Evolutionary conservation across 345 rosid species (phyloP), one percentile per base, ranked within the genome.

Genomic region (Syzygium aromaticum): DNA sequence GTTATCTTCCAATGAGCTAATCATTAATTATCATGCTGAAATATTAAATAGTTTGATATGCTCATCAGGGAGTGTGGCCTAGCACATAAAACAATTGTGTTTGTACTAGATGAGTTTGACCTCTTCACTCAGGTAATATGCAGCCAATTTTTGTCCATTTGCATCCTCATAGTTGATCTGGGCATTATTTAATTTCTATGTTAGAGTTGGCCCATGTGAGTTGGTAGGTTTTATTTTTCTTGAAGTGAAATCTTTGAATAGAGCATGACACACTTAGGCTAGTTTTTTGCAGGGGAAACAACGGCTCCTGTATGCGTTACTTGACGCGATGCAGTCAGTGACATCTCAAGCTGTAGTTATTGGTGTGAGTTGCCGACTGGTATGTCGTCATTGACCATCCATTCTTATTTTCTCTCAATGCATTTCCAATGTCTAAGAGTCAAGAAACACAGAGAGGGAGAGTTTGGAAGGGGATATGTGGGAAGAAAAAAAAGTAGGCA

Each of bases 291-390:
- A 96, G 99, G 98, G 98, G 85, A 97, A 96, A 89, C 99, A 97
- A 89, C 91, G 97, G 84, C 89, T 97, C 85, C 96, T 95, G 38
- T 96, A 96, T 92, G 94, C 97, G 89, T 90, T 97, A 91, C 90
- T 96, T 88, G 99, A 97, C 89, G 99, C 99, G n/a, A 94, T 96
- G 98, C 99, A 96, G 89, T 92, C 97, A 52, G 95, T 96, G 82
- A 90, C 93, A 86, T 97, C 99, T 86, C 99, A 97, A 92, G 99
- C 98, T 90, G 95, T 96, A 87, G 95, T 95, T 54, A 87, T 97
- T 86, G 99, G 99, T 73, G 90, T 95, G 84, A 95, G 99, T 90
- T 94, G 96, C 88, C 95, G 96, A 86, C 89, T 95, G 95, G 99
- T 96, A 91, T 56, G 95, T 59, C 13, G 30, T 63, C 56, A 30